A percentile compares a stretch with the other conserved stretches of the same genome.
Evolutionary conservation across 2,329 filamentous ascomycete genomes (phyloP).

Genomic region (Pseudocercospora cruenta): DNA sequence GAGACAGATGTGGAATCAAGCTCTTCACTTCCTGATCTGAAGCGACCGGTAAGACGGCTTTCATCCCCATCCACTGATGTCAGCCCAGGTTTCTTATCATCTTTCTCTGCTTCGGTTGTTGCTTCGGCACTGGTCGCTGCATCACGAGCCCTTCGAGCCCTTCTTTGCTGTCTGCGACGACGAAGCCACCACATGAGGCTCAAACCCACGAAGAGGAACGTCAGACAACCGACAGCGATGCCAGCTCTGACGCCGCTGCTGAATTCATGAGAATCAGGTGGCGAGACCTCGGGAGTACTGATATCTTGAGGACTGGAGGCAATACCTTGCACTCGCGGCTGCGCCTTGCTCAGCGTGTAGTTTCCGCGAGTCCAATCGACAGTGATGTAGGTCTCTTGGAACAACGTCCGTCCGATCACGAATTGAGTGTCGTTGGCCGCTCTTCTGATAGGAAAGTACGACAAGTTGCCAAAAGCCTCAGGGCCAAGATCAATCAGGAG

Average conservation of each 20-base stretch:
- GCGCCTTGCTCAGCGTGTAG: not conserved
- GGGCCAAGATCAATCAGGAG: not conserved
- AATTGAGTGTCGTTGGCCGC: not conserved
- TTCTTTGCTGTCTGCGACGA: not conserved
- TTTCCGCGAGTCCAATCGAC: not conserved
- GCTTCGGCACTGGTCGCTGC: no score
- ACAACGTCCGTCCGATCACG: not conserved
- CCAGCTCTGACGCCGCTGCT: no score
- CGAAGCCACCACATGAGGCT: no score
- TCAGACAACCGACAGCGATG: no score
- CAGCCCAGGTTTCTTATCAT: not conserved
- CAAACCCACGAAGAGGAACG: no score
- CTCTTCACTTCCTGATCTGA: not conserved
- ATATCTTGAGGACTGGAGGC: no score
- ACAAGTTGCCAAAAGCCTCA: not conserved
- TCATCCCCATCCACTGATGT: not conserved
- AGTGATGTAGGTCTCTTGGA: not conserved
- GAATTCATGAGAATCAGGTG: no score
- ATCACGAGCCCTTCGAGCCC: no score
- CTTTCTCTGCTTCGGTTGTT: not conserved
- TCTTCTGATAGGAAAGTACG: not conserved
- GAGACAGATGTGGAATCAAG: not conserved
- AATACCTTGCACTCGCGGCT: not conserved
- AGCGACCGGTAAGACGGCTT: not conserved
- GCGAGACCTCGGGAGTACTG: no score